Conservation (phyloP, 1,284 basidiomycete species). For the Moesziomyces aphidis region DNA sequence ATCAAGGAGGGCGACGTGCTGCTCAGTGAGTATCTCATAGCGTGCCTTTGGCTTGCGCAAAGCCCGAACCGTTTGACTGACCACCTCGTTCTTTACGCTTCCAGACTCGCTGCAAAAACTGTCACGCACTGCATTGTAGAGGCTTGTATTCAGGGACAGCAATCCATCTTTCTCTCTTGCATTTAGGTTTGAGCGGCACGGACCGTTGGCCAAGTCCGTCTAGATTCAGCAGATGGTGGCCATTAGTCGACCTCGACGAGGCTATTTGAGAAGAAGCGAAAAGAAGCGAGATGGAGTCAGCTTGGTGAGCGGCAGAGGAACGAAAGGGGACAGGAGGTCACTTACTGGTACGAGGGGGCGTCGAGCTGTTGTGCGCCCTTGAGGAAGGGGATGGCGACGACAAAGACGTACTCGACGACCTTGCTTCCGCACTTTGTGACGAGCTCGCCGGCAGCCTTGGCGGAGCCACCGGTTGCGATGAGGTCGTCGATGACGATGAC, state of each 20-base stretch:
- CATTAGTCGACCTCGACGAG: constrained; percentile 51
- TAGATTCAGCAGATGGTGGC: background rate
- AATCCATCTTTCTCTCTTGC: background rate
- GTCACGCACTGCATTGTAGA: constrained; percentile 64
- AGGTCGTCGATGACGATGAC: constrained; percentile 94
- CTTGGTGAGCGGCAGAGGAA: background rate
- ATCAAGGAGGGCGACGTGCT: constrained; percentile 89
- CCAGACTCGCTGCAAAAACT: constrained; percentile 66
- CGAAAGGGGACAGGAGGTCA: background rate
- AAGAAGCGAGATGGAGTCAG: background rate
- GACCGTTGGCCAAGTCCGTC: background rate
- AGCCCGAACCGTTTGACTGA: background rate
- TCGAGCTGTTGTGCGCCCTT: constrained; percentile 82
- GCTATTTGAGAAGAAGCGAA: constrained; percentile 11
- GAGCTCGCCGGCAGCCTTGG: constrained; percentile 91
- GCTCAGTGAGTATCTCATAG: constrained; percentile 70
- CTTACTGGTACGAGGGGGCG: constrained; percentile 76
- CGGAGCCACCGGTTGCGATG: constrained; percentile 96
- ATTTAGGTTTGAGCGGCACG: background rate
- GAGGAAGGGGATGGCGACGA: constrained; percentile 88
- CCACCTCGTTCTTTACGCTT: background rate
- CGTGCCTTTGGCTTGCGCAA: too few species aligned
- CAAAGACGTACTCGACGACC: constrained; percentile 92
- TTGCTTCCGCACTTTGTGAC: constrained; percentile 84
- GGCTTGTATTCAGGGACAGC: background rate